Evolutionary conservation across 495 filamentous ascomycete genomes (phyloP), one percentile per base, ranked within the genome.

Genomic region (Lophiotrema nucula): DNA sequence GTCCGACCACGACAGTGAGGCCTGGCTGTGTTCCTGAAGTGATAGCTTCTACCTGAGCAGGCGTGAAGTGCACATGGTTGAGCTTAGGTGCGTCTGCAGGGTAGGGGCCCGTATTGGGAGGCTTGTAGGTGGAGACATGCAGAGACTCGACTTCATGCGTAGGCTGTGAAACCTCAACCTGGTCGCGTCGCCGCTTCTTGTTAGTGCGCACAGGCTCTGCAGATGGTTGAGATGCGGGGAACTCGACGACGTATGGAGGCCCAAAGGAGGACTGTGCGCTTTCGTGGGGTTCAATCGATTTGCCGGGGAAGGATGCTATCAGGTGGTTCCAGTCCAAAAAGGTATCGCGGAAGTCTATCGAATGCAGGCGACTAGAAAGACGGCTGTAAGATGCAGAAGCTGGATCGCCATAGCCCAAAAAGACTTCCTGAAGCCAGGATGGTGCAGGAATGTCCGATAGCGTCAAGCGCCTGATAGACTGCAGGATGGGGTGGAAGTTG

Each of bases 281-380:
- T 44, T 83, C 83, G 24, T 82, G 79, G 22, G 88, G 87, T 66
- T 95, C 89, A 37, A 96, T 82, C 15, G 78, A 88, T 76, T 88
- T 88, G 4, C 88, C 89, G 11, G 90, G 88, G 54, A 95, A 81
- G 69, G 89, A 91, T 68, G 90, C 88, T 33, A 95, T 79, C 22
- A 99, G 74, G 76, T 99, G 93, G 62, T 92, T 82, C 95, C 95
- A 97, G 72, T 96, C 84, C 53, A 97, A 69, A 65, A 99, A 95
- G 0, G 95, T 97, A 67, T 99, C 93, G 39, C 88, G 83, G 69
- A 88, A 97, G 67, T 99, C 91, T 53, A 97, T 73, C 37, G 81
- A 85, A 58, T 80, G 79, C 37, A 95, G 78, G 41, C 82, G 80
- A 70, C 91, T 95, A 1, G 90, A 72, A 11, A 98, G 77, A 44